Evolutionary conservation across 2,329 filamentous ascomycete genomes (phyloP).

Genomic region (Lizonia empirigonia): DNA sequence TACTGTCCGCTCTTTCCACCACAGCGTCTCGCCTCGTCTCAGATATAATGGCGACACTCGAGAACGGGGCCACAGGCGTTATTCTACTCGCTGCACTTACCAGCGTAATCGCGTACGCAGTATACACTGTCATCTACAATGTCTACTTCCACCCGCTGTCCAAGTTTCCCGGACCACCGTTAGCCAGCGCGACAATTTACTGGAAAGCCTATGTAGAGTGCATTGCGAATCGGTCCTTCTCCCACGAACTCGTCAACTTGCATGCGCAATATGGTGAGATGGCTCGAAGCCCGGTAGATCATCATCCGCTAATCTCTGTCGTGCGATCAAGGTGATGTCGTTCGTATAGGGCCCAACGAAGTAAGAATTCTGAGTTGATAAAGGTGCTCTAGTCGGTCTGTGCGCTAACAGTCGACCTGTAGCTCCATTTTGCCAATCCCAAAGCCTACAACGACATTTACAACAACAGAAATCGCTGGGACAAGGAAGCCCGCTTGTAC

Average conservation of each 20-base stretch:
- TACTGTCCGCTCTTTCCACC: background rate
- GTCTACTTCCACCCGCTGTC: constrained; percentile 52
- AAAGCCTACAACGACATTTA: constrained; percentile 53
- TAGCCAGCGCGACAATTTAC: constrained; percentile 29
- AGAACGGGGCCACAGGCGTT: constrained; percentile 6
- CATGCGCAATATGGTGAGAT: constrained; percentile 37
- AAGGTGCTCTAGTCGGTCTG: background rate
- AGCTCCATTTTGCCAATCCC: constrained; percentile 53
- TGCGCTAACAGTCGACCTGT: constrained; percentile 17
- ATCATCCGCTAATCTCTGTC: constrained; percentile 13
- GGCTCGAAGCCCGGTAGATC: background rate
- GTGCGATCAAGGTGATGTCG: constrained; percentile 27
- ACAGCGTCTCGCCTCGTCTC: background rate
- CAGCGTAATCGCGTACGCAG: constrained; percentile 20
- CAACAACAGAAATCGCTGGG: constrained; percentile 49
- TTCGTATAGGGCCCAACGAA: constrained; percentile 40
- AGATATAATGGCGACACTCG: constrained; percentile 1
- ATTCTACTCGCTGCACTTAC: constrained; percentile 22
- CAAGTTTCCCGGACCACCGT: constrained; percentile 50
- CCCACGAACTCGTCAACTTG: constrained; percentile 32
- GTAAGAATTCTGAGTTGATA: constrained; percentile 9
- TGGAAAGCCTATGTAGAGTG: constrained; percentile 42
- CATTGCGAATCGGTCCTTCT: constrained; percentile 35
- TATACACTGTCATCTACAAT: constrained; percentile 38
- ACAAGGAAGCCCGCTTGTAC: constrained; percentile 51